Base-by-base conservation (phyloP, 371 early-diverging fungal genomes). In the Syncephalis fuscata region DNA sequence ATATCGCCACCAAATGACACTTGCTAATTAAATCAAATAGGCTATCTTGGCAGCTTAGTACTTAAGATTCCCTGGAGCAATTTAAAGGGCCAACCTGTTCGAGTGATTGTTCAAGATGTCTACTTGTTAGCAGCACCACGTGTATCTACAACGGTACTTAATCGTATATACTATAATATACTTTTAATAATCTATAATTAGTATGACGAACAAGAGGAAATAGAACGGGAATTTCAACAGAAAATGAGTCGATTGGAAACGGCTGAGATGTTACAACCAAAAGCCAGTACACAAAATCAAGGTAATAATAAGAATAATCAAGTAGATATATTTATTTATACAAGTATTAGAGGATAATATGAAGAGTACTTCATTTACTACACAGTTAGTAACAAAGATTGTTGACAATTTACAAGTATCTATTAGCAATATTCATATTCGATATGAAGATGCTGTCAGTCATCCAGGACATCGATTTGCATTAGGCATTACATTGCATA, bases 51-150 rank as follows among this genome's bases (percentile, higher is more conserved):
- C 22, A 86, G 88, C 48, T 74, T 95, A 23, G 86, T 83, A 0
- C 64, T 94, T 4, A 82, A 76, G 23, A 94, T 98, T 45, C 96
- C 98, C 7, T 98, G 98, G 98, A 78, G 78, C 11, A 94, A 98
- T 61, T 66, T 98, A 46, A 92, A 92, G 64, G 82, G 79, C 57
- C 80, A 85, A 57, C 94, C 98, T 2, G 88, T 96, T 27, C 74
- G 80, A 50, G 74, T 94, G 39, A 65, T 72, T 48, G 77, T 98
- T 46, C 85, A 88, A 53, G 79, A 94, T 54, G 86, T 92, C 3
- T 89, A 80, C 57, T 64, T 95, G 2, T 65, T 94, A 20, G 90
- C 92, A 11, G 75, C 68, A 3, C 96, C 94, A 9, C 76, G 82
- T 48, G 83, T 80, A 32, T 68, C 76, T 0, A 81, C 75, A 47